Base-by-base conservation (phyloP, 1,139 yeast species). In the Hansenula lynferdii region DNA sequence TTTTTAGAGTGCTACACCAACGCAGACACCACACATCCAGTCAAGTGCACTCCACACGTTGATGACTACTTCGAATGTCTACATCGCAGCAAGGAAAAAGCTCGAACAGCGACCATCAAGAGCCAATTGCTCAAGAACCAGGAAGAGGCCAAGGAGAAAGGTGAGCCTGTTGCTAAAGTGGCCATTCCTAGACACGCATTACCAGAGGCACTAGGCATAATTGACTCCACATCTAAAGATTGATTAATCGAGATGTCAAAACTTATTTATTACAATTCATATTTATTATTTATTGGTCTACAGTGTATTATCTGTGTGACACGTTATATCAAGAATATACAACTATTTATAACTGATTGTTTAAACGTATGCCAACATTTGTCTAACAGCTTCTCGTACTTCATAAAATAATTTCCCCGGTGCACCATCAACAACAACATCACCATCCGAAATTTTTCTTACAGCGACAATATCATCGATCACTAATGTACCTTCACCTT, bases 401-500 rank as follows among this genome's bases (percentile, higher is more conserved):
- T 77, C 73, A 59, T 89, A 89, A 61, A 86, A 92, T 42, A 86
- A 74, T 3, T 75, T 75, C 6, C 90, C 81, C 10, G 85, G 76
- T 14, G 75, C 73, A 5, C 98, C 98, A 51, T 92, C 96, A 21
- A 94, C 80, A 8, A 83, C 68, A 17, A 94, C 75, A 54, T 84
- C 84, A 30, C 97, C 96, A 35, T 89, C 89, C 9, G 77, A 75
- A 4, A 85, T 71, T 58, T 92, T 90, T 42, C 87, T 68, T 8
- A 92, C 77, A 1, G 90, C 82, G 20, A 92, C 75, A 40, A 67
- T 67, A 43, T 84, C 85, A 53, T 90, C 90, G 28, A 95, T 85
- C 8, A 90, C 95, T 37, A 92, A 65, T 0, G 90, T 80, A 57
- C 97, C 98, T 57, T 89, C 97, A 40, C 97, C 94, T 56, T 85